Evolutionary conservation across 2,329 filamentous ascomycete species (phyloP), one percentile per base, ranked within the genome.

Genomic region (Helminthosporium solani): DNA sequence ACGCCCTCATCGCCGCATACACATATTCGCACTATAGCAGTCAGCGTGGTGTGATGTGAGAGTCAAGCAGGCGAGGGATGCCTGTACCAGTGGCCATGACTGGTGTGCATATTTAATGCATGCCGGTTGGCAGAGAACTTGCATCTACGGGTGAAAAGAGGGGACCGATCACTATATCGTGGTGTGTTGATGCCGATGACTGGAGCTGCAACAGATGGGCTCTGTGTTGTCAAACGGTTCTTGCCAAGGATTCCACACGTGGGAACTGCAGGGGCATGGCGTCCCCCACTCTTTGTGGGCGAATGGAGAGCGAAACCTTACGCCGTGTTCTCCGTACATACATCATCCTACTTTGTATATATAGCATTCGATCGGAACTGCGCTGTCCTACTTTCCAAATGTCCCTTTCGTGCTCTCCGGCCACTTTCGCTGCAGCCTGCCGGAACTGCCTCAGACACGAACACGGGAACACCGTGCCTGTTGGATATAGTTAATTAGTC

Each of bases 1-100:
- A 67, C 64, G 31, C 88, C 88, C 74, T 97, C 92, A 71, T 99
- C 94, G 65, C 94, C 94, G 75, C 91, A 96, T 48, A 97, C 89
- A 71, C 90, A 96, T 64, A 97, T 91, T 56, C 94, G 88, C 50
- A 97, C 92, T 82, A 66, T 12, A 5, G 14, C 9, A 14, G 28
- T n/a, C 16, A 36, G 20, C 15, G 6, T 11, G 33, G 9, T 12
- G 14, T n/a, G 9, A 34, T 15, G n/a, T 9, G 3, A 11, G 11
- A 31, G 12, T 31, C 7, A 18, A 36, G 14, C 34, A 16, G 34
- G 16, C 23, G 20, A 14, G 15, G 34, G 34, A 20, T 6, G 28
- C 14, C 9, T 14, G 5, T 36, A 36, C 34, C 34, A 21, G 34
- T 36, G 20, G 34, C 34, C 34, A 36, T 36, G 8, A 18, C 34